Conservation (phyloP, 805 yeast species). For the Starmerella vaccinii region DNA sequence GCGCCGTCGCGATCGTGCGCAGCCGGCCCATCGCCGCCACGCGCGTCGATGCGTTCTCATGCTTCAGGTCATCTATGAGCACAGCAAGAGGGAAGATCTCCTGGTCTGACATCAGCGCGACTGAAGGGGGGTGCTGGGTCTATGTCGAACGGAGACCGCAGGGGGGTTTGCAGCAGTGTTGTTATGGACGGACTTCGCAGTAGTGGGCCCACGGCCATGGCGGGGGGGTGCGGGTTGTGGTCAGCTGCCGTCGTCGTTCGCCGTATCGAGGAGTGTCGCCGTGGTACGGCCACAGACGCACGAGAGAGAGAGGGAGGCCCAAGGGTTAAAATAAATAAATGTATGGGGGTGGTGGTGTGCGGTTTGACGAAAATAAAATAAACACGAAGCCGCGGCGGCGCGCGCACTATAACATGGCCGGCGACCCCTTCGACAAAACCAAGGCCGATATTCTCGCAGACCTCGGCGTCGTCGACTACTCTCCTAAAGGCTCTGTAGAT, state of each 20-base stretch:
- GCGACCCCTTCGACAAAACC: slow-evolving; percentile 15
- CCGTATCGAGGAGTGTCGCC: background rate
- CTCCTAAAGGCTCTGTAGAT: slow-evolving; percentile 86
- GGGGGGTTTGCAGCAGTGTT: too few species aligned
- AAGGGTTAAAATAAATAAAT: too few species aligned
- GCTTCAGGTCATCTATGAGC: slow-evolving; percentile 92
- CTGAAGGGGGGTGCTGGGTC: background rate
- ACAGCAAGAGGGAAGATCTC: slow-evolving; percentile 89
- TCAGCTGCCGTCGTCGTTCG: background rate
- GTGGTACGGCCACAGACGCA: too few species aligned
- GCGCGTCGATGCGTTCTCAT: slow-evolving; percentile 88
- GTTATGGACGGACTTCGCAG: background rate
- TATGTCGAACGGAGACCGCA: background rate
- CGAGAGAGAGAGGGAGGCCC: too few species aligned
- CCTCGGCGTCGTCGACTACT: slow-evolving; percentile 33
- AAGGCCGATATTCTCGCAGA: slow-evolving; percentile 23
- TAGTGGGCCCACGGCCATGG: background rate
- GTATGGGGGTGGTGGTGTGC: too few species aligned
- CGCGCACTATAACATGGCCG: too few species aligned
- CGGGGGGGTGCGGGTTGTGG: background rate
- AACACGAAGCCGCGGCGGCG: background rate
- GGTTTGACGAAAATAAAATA: background rate
- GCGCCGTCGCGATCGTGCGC: slow-evolving; percentile 87
- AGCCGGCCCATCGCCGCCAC: slow-evolving; percentile 90
- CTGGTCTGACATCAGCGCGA: slow-evolving; percentile 27